Evolutionary conservation across 208 protist genomes (phyloP).

Genomic region (Wallacemonas sp.): DNA sequence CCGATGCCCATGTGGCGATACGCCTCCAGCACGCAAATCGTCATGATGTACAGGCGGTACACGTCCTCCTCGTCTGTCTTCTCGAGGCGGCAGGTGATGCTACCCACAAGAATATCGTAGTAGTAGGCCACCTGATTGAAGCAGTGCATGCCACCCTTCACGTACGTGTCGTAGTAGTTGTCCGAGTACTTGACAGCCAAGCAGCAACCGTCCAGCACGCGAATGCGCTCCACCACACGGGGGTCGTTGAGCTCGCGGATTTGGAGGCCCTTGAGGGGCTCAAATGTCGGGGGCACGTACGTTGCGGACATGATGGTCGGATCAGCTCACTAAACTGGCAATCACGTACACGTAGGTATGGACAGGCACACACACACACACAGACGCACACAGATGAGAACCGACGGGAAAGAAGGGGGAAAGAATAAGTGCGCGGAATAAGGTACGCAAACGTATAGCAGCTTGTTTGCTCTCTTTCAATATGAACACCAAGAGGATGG

Average conservation of each 20-base stretch:
- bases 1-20: conserved; percentile 91
- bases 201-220: conserved; percentile 75
- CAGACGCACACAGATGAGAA: too few species aligned
- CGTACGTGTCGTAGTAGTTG: conserved; percentile 83
- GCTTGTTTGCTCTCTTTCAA: too few species aligned
- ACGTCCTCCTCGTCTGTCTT: conserved; percentile 41
- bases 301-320: conserved; percentile 12
- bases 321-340: conserved; percentile 2
- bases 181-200: conserved; percentile 84
- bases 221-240: conserved; percentile 76
- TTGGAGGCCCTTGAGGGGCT: conserved; percentile 59
- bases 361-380: too few species aligned
- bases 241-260: conserved; percentile 65
- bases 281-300: conserved; percentile 29
- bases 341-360: too few species aligned
- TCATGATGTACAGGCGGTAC: conserved; percentile 93
- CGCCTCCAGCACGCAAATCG: conserved; percentile 87
- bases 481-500: neutral
- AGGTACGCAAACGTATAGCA: too few species aligned
- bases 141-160: conserved; percentile 50
- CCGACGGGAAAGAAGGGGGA: conserved; percentile 12
- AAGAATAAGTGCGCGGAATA: neutral
- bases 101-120: conserved; percentile 91
- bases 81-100: conserved; percentile 90
- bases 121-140: conserved; percentile 88